Evolutionary conservation across 805 yeast genomes (phyloP).

Genomic region (Schwanniomyces polymorphus): DNA sequence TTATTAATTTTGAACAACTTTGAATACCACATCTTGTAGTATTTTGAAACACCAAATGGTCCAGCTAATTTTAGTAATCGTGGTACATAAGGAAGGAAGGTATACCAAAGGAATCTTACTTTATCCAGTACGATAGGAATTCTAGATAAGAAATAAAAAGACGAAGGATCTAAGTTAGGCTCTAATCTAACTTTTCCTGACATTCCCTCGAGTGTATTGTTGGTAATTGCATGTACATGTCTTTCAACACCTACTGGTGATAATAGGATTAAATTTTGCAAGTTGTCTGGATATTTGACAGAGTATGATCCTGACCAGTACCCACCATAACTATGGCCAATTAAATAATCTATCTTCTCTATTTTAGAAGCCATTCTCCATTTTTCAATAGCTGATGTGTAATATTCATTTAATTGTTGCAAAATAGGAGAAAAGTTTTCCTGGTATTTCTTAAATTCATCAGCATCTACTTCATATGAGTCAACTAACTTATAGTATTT

Average conservation of each 20-base stretch:
- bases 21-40: constrained; percentile 41
- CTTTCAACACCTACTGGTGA: constrained; percentile 83
- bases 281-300: constrained; percentile 52
- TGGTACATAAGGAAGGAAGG: constrained; percentile 45
- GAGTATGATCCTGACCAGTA: constrained; percentile 68
- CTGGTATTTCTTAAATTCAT: constrained; percentile 29
- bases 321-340: constrained; percentile 83
- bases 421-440: constrained; percentile 38
- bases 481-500: constrained; percentile 41
- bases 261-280: constrained; percentile 57
- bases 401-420: constrained; percentile 52
- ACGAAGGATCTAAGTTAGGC: constrained; percentile 45
- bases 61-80: constrained; percentile 46
- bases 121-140: constrained; percentile 38
- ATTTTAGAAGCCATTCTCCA: constrained; percentile 59
- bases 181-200: constrained; percentile 11
- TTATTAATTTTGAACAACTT: constrained; percentile 40
- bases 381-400: constrained; percentile 56
- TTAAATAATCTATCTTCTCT: constrained; percentile 54
- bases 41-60: constrained; percentile 38
- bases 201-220: constrained; percentile 22
- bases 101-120: constrained; percentile 36
- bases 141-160: constrained; percentile 47
- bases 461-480: constrained; percentile 26
- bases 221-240: constrained; percentile 58